Evolutionary conservation across 345 rosid species (phyloP).

Genomic region (Laguncularia racemosa): DNA sequence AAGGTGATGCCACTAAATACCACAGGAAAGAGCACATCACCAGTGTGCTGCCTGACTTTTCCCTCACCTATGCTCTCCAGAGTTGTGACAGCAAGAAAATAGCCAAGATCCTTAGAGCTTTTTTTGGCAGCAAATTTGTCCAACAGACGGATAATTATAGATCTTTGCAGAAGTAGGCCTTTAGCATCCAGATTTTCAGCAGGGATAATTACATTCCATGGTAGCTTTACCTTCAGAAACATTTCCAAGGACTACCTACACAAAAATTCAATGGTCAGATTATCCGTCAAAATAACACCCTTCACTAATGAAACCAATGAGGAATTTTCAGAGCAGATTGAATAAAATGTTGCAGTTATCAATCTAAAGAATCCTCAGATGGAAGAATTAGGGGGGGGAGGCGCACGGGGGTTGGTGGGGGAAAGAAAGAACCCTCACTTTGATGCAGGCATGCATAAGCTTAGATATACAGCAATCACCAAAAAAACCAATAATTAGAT

Average conservation of each 20-base stretch:
- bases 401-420: too few relatives aligned
- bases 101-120: conserved; percentile 72
- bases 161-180: conserved; percentile 56
- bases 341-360: too few relatives aligned
- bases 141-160: conserved; percentile 44
- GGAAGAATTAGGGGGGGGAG: too few relatives aligned
- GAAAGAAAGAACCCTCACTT: too few relatives aligned
- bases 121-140: conserved; percentile 55
- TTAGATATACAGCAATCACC: too few relatives aligned
- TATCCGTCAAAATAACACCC: too few relatives aligned
- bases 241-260: conserved; percentile 17
- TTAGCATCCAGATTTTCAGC: conserved; percentile 54
- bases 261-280: conserved; percentile 1
- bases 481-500: too few relatives aligned
- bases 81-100: conserved; percentile 51
- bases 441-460: too few relatives aligned
- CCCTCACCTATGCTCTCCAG: conserved; percentile 61
- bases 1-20: conserved; percentile 60
- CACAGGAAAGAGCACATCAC: conserved; percentile 67
- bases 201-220: conserved; percentile 69
- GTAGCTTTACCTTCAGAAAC: conserved; percentile 62
- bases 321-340: too few relatives aligned
- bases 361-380: too few relatives aligned
- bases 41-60: conserved; percentile 46
- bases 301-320: too few relatives aligned